Percentiles rank a stretch among this genome's conserved stretches.
phyloP scores from a whole-genome alignment of 148 eudicot genomes.

The Bassia scoparia region DNA sequence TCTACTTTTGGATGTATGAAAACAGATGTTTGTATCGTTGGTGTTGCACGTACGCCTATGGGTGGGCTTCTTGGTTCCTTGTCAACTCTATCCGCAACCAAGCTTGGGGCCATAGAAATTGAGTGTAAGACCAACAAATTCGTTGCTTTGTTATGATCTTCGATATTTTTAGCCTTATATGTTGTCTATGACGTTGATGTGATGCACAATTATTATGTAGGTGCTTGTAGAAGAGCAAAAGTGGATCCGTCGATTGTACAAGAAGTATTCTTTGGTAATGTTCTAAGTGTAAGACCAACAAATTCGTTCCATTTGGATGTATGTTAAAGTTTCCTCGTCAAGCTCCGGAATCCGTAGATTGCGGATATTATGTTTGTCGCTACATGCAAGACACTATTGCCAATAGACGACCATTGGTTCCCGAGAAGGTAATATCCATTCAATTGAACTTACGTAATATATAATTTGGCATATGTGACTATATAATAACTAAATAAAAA shows the following conservation, averaged over 20 bases:
- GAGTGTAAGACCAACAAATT: conserved; percentile 65
- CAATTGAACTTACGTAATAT: no score
- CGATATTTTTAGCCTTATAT: neutral
- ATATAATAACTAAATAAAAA: no score
- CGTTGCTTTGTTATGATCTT: no score
- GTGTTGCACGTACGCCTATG: conserved; percentile 98
- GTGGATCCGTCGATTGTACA: conserved; percentile 74
- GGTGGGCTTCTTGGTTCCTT: conserved; percentile 92
- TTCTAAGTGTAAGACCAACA: conserved; percentile 93
- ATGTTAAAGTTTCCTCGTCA: no score
- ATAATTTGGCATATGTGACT: no score
- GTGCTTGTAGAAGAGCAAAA: conserved; percentile 71
- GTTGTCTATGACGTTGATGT: neutral
- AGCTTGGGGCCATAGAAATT: conserved; percentile 88
- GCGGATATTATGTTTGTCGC: no score
- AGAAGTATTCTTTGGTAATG: conserved; percentile 96
- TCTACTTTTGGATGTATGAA: conserved; percentile 2
- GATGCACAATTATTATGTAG: conserved; percentile 31
- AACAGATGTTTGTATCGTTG: conserved; percentile 95
- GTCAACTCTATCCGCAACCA: conserved; percentile 81
- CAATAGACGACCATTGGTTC: no score
- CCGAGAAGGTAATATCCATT: no score
- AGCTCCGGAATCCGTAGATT: no score
- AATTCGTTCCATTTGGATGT: no score
- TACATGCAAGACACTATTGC: no score